Conservation (phyloP, 2,329 filamentous ascomycete genomes). For the Lachnellula arida region DNA sequence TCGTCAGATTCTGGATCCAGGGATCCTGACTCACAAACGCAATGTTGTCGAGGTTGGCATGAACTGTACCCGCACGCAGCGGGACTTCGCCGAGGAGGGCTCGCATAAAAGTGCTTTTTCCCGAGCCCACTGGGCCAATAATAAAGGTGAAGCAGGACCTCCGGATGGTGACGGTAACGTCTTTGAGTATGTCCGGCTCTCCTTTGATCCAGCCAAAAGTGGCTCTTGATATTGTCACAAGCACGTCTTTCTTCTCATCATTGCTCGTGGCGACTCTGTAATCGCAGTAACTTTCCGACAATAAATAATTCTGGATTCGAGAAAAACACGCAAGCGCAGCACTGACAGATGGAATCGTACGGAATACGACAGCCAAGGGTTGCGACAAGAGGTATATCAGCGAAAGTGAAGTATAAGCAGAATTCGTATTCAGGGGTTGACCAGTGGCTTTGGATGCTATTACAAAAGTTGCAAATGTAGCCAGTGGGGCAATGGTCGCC, state of each 20-base stretch:
- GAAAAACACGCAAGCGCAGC: slow-evolving; percentile 37
- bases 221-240: slow-evolving; percentile 3
- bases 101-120: slow-evolving; percentile 30
- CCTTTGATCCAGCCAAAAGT: slow-evolving; percentile 21
- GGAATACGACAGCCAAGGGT: slow-evolving; percentile 38
- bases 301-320: slow-evolving; percentile 37
- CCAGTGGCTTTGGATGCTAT: slow-evolving; percentile 28
- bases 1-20: slow-evolving; percentile 41
- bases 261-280: slow-evolving; percentile 18
- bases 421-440: slow-evolving; percentile 24
- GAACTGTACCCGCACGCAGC: slow-evolving; percentile 23
- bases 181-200: slow-evolving; percentile 11
- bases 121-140: slow-evolving; percentile 31
- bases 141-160: slow-evolving; percentile 24
- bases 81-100: slow-evolving; percentile 29
- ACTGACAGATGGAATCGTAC: slow-evolving; percentile 35
- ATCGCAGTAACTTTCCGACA: slow-evolving; percentile 17
- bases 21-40: slow-evolving; percentile 43
- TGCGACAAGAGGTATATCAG: slow-evolving; percentile 36
- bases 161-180: slow-evolving; percentile 16
- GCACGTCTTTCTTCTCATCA: not conserved
- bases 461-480: slow-evolving; percentile 38
- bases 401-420: slow-evolving; percentile 40
- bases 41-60: slow-evolving; percentile 16
- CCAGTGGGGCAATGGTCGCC: slow-evolving; percentile 33